Evolutionary conservation across 495 filamentous ascomycete genomes (phyloP).

Genomic region (Apiosordaria backusii): DNA sequence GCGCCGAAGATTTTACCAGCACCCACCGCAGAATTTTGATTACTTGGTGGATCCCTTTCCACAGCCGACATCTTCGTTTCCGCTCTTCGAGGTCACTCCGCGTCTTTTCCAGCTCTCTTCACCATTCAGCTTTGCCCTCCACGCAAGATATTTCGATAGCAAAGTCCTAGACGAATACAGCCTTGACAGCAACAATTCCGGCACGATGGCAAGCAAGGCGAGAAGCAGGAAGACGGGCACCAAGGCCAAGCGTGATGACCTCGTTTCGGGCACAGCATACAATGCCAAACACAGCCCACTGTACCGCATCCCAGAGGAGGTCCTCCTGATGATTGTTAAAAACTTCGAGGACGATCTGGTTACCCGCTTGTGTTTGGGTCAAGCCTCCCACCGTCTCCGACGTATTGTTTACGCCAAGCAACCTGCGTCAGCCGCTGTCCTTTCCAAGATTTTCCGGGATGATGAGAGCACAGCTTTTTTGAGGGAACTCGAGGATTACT

Average conservation of each 20-base stretch:
- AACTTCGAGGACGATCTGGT: neutral
- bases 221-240: neutral
- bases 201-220: neutral
- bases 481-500: neutral
- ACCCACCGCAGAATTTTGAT: too few species aligned
- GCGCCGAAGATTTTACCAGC: too few species aligned
- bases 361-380: neutral
- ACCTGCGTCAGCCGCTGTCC: neutral
- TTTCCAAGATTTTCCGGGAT: neutral
- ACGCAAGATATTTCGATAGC: neutral
- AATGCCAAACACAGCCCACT: neutral
- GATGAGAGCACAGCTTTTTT: neutral
- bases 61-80: too few species aligned
- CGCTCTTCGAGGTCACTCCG: too few species aligned
- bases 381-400: neutral
- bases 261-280: neutral
- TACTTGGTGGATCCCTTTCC: too few species aligned
- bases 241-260: neutral
- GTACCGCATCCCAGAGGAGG: neutral
- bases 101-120: too few species aligned
- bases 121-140: neutral
- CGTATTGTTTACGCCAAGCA: neutral
- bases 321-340: neutral
- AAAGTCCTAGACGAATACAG: neutral
- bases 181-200: too few species aligned